Percentiles rank a stretch among this genome's conserved stretches.
These are phyloP conservation scores for Pleurotus sapidus DNA, from an alignment of 768 basidiomycete genomes.

Conservation along the genomic window DNA sequence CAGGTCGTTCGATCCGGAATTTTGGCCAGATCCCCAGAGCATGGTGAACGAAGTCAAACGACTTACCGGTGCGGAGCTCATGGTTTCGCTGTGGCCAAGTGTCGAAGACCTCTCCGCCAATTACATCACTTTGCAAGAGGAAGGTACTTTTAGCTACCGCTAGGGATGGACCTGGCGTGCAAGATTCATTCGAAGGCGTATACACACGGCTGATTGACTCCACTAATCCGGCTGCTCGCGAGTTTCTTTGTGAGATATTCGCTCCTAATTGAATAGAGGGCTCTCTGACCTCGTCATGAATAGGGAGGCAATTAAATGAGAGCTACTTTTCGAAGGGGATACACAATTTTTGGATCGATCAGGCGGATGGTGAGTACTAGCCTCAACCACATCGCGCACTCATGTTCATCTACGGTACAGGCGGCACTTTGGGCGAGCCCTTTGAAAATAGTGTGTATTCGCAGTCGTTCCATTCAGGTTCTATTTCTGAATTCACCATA, in stretches of 20 bases:
- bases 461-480: too few relatives aligned
- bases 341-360: constrained; percentile 36
- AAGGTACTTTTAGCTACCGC: constrained; percentile 31
- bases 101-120: constrained; percentile 33
- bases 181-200: constrained; percentile 31
- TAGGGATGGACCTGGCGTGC: constrained; percentile 30
- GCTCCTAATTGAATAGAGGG: too few relatives aligned
- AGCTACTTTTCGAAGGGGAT: constrained; percentile 34
- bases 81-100: constrained; percentile 36
- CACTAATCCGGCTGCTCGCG: constrained; percentile 31
- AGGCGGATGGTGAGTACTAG: constrained; percentile 27
- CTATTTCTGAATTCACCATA: background rate
- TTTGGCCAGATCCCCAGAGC: constrained; percentile 29
- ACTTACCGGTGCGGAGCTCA: constrained; percentile 33
- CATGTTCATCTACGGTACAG: constrained; percentile 9
- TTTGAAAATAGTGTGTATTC: constrained; percentile 28
- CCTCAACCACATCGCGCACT: background rate
- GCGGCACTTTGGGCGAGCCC: constrained; percentile 32
- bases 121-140: constrained; percentile 25
- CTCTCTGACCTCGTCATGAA: background rate
- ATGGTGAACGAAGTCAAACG: constrained; percentile 31
- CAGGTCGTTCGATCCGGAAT: constrained; percentile 32
- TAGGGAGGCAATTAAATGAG: constrained; percentile 31
- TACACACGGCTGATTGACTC: constrained; percentile 34
- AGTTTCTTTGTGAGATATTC: constrained; percentile 27